These are phyloP conservation scores for Wickerhamiella kurtzmanii DNA, from an alignment of 805 yeast genomes.

Conservation along the genomic window DNA sequence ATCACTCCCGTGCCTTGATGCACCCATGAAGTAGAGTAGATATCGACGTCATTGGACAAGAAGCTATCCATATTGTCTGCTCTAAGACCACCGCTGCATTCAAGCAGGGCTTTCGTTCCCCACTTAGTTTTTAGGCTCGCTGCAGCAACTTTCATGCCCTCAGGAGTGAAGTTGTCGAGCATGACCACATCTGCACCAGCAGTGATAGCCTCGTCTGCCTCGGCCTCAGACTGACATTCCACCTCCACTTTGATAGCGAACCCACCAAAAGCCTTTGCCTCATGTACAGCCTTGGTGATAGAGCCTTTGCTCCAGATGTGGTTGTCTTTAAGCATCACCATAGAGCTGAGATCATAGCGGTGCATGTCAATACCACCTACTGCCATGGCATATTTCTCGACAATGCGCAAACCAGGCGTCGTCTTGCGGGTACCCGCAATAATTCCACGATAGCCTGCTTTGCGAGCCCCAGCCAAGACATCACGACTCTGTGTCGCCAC, in stretches of 20 bases:
- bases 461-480: slow-evolving; percentile 47
- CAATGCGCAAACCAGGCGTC: slow-evolving; percentile 83
- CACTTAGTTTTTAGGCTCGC: slow-evolving; percentile 44
- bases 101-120: slow-evolving; percentile 46
- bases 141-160: slow-evolving; percentile 53
- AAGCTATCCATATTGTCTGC: slow-evolving; percentile 49
- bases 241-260: slow-evolving; percentile 85
- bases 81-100: slow-evolving; percentile 86
- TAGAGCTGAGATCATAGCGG: slow-evolving; percentile 76
- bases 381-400: slow-evolving; percentile 88
- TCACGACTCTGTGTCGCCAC: slow-evolving; percentile 62
- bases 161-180: slow-evolving; percentile 78
- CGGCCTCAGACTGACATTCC: slow-evolving; percentile 72
- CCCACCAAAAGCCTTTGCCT: slow-evolving; percentile 73
- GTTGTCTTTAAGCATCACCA: slow-evolving; percentile 95
- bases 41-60: slow-evolving; percentile 68
- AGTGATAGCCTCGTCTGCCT: slow-evolving; percentile 81
- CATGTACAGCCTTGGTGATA: slow-evolving; percentile 65
- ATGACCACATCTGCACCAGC: slow-evolving; percentile 95
- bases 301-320: slow-evolving; percentile 91
- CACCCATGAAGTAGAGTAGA: slow-evolving; percentile 79
- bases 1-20: slow-evolving; percentile 82
- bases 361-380: slow-evolving; percentile 93
- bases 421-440: slow-evolving; percentile 96
- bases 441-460: slow-evolving; percentile 59